Conservation (phyloP, 2,329 filamentous ascomycete species). For the Stylonectria norvegica region DNA sequence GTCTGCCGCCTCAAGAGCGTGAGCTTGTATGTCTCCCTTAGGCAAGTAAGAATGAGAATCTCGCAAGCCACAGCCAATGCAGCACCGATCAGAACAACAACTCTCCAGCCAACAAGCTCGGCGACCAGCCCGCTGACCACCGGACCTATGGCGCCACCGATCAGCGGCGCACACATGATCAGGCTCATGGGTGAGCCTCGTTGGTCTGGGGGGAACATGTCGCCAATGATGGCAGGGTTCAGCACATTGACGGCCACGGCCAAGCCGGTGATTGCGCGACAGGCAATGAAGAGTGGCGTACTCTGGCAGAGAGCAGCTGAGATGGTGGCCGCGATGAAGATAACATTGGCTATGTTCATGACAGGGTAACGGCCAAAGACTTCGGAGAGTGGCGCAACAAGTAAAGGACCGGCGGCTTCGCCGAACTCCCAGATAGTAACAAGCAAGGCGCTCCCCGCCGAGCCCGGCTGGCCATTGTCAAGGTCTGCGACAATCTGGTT, state of each 20-base stretch:
- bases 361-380: constrained; percentile 54
- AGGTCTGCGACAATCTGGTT: constrained; percentile 49
- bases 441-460: constrained; percentile 55
- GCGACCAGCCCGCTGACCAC: constrained; percentile 53
- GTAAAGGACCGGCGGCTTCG: constrained; percentile 56
- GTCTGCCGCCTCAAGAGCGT: constrained; percentile 44
- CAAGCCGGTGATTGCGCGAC: constrained; percentile 57
- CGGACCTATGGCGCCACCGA: constrained; percentile 56
- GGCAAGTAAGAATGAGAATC: constrained; percentile 47
- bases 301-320: constrained; percentile 45
- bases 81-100: constrained; percentile 49
- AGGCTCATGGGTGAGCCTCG: constrained; percentile 57
- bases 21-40: constrained; percentile 60
- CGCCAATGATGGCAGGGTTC: constrained; percentile 61
- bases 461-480: constrained; percentile 35
- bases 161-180: constrained; percentile 53
- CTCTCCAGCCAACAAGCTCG: constrained; percentile 53
- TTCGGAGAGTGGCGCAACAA: constrained; percentile 63
- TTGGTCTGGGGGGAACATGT: constrained; percentile 57
- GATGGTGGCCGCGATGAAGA: constrained; percentile 49
- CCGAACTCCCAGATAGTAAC: constrained; percentile 70
- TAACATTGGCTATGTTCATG: constrained; percentile 49
- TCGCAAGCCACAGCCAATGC: constrained; percentile 47
- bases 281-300: constrained; percentile 46
- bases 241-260: constrained; percentile 63